A percentile compares a stretch with the other conserved stretches of the same genome.
Conservation (phyloP, 108 stramenopile genomes). For the Bacterosira constricta region DNA sequence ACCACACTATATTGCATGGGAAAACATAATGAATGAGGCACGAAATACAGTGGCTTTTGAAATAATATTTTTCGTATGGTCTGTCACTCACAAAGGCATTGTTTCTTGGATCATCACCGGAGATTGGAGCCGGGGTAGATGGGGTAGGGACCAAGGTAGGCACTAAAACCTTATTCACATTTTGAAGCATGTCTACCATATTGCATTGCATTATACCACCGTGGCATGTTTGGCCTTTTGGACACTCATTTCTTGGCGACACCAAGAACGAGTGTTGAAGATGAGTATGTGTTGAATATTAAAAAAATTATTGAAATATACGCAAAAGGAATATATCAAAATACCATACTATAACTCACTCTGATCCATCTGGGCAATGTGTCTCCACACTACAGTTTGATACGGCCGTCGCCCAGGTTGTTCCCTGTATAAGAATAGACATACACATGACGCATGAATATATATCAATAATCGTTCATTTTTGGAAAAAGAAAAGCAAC, state of each 20-base stretch:
- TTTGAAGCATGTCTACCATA: slow-evolving; percentile 7
- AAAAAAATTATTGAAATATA: too few relatives aligned
- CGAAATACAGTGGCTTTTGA: too few relatives aligned
- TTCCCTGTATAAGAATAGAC: too few relatives aligned
- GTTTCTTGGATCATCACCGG: neutral
- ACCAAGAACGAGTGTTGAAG: too few relatives aligned
- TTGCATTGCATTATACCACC: slow-evolving; percentile 26
- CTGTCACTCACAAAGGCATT: too few relatives aligned
- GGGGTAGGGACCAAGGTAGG: neutral
- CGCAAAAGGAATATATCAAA: too few relatives aligned
- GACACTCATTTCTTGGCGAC: slow-evolving; percentile 33
- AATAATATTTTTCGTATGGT: too few relatives aligned
- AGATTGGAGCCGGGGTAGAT: neutral
- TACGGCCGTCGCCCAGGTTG: neutral
- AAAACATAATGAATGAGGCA: neutral
- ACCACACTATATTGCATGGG: slow-evolving; percentile 29
- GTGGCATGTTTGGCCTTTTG: slow-evolving; percentile 35
- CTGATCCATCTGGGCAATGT: slow-evolving; percentile 11
- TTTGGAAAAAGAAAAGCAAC: too few relatives aligned
- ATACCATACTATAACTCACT: too few relatives aligned
- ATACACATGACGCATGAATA: neutral
- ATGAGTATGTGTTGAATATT: too few relatives aligned
- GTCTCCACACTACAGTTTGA: slow-evolving; percentile 15
- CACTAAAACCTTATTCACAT: neutral
- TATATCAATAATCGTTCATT: neutral